Conservation (phyloP, 495 filamentous ascomycete genomes). For the Penicillium roqueforti region DNA sequence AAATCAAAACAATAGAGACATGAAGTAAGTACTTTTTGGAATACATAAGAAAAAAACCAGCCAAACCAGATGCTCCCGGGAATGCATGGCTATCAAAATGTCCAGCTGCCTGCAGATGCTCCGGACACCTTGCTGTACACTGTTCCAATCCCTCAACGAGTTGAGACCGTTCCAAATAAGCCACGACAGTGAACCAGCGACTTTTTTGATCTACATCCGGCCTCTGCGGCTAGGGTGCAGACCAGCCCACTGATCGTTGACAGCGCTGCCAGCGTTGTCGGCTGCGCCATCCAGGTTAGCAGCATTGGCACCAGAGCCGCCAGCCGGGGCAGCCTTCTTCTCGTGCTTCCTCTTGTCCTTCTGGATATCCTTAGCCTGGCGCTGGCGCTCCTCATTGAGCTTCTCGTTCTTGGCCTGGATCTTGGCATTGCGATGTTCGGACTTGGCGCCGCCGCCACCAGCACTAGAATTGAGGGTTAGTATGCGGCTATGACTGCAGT, state of each 20-base stretch:
- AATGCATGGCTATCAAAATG: slow-evolving; percentile 4
- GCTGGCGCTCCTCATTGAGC: slow-evolving; percentile 74
- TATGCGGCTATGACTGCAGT: neutral
- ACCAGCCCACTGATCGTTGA: slow-evolving; percentile 36
- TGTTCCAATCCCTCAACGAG: neutral
- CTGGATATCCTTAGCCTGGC: slow-evolving; percentile 48
- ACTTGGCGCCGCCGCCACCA: slow-evolving; percentile 74
- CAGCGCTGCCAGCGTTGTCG: neutral
- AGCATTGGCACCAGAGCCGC: slow-evolving; percentile 23
- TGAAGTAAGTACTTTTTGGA: slow-evolving; percentile 8
- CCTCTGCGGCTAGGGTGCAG: slow-evolving; percentile 58
- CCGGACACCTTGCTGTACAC: slow-evolving; percentile 5
- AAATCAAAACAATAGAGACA: slow-evolving; percentile 7
- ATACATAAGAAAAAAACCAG: neutral
- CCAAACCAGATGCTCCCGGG: neutral
- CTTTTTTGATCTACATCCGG: slow-evolving; percentile 35
- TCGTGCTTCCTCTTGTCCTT: slow-evolving; percentile 42
- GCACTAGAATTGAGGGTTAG: slow-evolving; percentile 43
- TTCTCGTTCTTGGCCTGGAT: slow-evolving; percentile 83
- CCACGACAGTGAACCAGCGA: neutral
- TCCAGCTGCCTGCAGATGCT: neutral
- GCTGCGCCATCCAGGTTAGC: slow-evolving; percentile 22
- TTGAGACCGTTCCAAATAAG: neutral
- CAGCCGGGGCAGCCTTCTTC: slow-evolving; percentile 10
- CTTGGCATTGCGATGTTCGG: slow-evolving; percentile 63